phyloP scores from a whole-genome alignment of 371 early-diverging fungal genomes.

The Mucor lusitanicus region DNA sequence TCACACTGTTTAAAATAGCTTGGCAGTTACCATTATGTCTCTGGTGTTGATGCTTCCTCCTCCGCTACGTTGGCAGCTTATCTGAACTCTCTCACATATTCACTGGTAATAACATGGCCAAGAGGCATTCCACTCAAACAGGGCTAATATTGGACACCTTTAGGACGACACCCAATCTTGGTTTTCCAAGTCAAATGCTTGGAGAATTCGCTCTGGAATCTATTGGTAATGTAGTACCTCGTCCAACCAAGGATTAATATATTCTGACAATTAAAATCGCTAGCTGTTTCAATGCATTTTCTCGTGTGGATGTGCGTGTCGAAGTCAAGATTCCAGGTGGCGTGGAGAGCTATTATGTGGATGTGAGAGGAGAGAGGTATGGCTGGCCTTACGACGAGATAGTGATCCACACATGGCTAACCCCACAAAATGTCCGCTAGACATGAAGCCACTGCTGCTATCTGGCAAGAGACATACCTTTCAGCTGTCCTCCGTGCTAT shows the following conservation, averaged over 20 bases:
- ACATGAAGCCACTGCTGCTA: constrained; percentile 73
- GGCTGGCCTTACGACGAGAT: not conserved
- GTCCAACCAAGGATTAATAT: not conserved
- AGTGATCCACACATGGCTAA: not conserved
- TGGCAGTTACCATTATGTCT: constrained; percentile 85
- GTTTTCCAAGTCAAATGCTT: constrained; percentile 68
- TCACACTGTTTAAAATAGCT: constrained; percentile 20
- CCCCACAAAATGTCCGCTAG: constrained; percentile 15
- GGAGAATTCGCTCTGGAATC: constrained; percentile 73
- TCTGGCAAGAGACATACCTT: constrained; percentile 91
- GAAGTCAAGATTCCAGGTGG: constrained; percentile 97
- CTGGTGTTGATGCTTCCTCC: constrained; percentile 93
- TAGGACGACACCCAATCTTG: constrained; percentile 72
- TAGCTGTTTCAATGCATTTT: constrained; percentile 95
- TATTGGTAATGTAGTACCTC: constrained; percentile 54
- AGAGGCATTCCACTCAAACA: not conserved
- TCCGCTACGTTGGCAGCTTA: constrained; percentile 95
- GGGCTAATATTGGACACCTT: not conserved
- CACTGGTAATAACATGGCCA: constrained; percentile 59
- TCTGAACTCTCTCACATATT: constrained; percentile 92
- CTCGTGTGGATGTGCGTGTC: constrained; percentile 95
- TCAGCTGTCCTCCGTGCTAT: constrained; percentile 89
- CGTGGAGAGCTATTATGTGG: constrained; percentile 90
- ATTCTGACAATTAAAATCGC: not conserved
- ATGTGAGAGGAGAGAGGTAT: constrained; percentile 74